Conservation (phyloP, 192 early-diverging fungal genomes). For the Rhizoclosmatium globosum region DNA sequence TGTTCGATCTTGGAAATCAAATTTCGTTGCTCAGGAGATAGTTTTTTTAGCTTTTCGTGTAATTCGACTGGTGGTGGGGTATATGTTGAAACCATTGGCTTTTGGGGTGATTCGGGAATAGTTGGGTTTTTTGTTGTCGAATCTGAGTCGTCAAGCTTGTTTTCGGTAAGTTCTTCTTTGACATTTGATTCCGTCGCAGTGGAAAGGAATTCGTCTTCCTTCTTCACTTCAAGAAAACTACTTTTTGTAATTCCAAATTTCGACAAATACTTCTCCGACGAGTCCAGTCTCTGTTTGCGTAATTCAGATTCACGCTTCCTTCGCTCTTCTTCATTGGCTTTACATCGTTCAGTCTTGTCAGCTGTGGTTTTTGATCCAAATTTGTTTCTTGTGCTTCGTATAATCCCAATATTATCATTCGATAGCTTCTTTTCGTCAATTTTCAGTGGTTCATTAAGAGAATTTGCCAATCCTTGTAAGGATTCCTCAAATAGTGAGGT, state of each 20-base stretch:
- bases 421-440: background rate
- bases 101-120: background rate
- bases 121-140: background rate
- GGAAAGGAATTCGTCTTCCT: background rate
- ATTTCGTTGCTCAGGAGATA: conserved; percentile 9
- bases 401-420: background rate
- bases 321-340: background rate
- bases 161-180: no score
- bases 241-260: background rate
- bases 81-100: background rate
- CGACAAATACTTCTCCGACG: background rate
- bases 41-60: background rate
- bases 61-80: background rate
- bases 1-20: background rate
- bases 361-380: background rate
- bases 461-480: background rate
- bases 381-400: no score
- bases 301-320: background rate
- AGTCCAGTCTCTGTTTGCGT: background rate
- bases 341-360: background rate
- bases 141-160: no score
- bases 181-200: no score
- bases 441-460: background rate
- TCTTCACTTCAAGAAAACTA: background rate
- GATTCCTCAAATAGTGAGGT: background rate